Conservation (phyloP, 176 grass and related monocot species). For the Musa schizocarpa region DNA sequence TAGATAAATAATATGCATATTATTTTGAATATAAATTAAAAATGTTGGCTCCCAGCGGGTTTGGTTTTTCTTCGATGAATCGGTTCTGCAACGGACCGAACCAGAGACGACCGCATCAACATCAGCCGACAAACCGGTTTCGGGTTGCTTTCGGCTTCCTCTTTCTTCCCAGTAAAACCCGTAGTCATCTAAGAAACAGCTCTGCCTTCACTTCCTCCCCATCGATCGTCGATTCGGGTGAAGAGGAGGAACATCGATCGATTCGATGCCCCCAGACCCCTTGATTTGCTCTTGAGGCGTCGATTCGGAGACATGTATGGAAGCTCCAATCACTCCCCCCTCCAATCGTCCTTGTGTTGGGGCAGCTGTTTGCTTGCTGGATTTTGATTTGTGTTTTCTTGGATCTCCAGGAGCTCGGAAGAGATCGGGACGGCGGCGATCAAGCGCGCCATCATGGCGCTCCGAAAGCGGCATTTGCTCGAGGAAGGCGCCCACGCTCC, state of each 20-base stretch:
- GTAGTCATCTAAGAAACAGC: not conserved
- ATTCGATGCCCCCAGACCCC: not conserved
- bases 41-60: too few species aligned
- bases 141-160: not conserved
- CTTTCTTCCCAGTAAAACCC: not conserved
- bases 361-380: not conserved
- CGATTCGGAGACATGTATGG: not conserved
- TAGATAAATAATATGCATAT: too few species aligned
- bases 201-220: not conserved
- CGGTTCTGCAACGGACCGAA: not conserved
- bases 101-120: not conserved
- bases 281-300: not conserved
- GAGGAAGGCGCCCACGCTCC: slow-evolving; percentile 79
- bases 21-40: too few species aligned
- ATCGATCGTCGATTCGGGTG: not conserved
- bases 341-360: not conserved
- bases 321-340: not conserved
- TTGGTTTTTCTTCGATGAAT: too few species aligned
- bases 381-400: not conserved
- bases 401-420: slow-evolving; percentile 42
- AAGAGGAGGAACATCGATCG: not conserved
- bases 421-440: slow-evolving; percentile 57
- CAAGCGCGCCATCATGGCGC: slow-evolving; percentile 31
- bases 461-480: slow-evolving; percentile 50
- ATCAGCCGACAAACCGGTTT: too few species aligned